Evolutionary conservation across 371 early-diverging fungal species (phyloP).

Genomic region (Mortierella sp.): DNA sequence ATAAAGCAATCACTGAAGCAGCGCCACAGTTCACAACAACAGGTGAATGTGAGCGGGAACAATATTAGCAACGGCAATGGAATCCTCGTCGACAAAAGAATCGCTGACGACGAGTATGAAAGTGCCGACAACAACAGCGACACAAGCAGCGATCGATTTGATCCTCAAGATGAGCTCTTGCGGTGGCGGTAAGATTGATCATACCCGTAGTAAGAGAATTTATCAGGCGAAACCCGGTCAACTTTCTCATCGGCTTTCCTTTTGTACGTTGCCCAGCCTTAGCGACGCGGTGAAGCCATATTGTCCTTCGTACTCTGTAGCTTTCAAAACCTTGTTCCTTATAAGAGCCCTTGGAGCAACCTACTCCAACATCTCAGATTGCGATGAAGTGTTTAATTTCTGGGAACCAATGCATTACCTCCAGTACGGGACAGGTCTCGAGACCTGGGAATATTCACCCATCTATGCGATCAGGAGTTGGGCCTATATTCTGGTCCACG

Average conservation of each 20-base stretch:
- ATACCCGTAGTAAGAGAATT: too few species aligned
- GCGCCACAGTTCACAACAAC: slow-evolving; percentile 4
- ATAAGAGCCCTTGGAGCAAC: slow-evolving; percentile 75
- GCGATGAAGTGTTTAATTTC: slow-evolving; percentile 96
- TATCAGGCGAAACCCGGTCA: too few species aligned
- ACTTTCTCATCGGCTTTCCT: background rate
- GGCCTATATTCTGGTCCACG: slow-evolving; percentile 80
- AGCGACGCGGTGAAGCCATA: slow-evolving; percentile 37
- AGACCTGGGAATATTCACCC: slow-evolving; percentile 98
- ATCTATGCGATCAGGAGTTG: slow-evolving; percentile 90
- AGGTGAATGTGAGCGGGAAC: slow-evolving; percentile 12
- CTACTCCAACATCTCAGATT: slow-evolving; percentile 76
- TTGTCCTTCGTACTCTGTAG: slow-evolving; percentile 65
- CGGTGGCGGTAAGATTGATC: slow-evolving; percentile 25
- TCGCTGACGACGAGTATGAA: slow-evolving; percentile 10
- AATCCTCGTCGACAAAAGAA: slow-evolving; percentile 19
- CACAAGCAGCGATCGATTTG: slow-evolving; percentile 14
- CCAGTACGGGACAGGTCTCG: slow-evolving; percentile 85
- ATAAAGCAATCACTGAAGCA: slow-evolving; percentile 20
- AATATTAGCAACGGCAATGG: slow-evolving; percentile 15
- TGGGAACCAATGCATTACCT: slow-evolving; percentile 96
- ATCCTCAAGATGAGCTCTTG: slow-evolving; percentile 11
- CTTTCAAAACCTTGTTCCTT: slow-evolving; percentile 68
- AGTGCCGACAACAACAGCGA: slow-evolving; percentile 31
- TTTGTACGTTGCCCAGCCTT: background rate